Evolutionary conservation across 257 asterid species (phyloP), one percentile per base, ranked within the genome.

Genomic region (Nicotiana tomentosiformis): DNA sequence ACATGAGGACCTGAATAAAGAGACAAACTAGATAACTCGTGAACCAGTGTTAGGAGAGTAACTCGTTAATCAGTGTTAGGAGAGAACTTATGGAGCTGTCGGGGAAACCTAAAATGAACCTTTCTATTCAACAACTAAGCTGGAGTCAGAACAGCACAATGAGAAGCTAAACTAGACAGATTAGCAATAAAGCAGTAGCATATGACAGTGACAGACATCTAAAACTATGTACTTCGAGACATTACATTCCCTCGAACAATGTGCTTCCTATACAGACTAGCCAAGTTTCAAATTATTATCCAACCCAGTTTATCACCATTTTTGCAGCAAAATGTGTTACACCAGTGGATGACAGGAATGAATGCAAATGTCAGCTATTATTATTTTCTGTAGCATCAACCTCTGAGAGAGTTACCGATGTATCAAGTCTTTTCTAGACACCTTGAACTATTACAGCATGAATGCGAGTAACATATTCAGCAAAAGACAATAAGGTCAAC

Each of bases 251-350:
- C 26, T 15, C 9, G 64, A 74, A 53, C 58, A 51, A 74, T 26
- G 64, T 26, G 9, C 43, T 2, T 10, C 29, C 46, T 51, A 26
- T 26, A 29, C 29, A 7, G 51, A 39, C 16, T 0, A 29, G 29
- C 29, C 80, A 29, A 76, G 80, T 76, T 51, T 76, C 80, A 76
- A 76, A 16, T 51, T 29, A 76, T 29, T 76, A 51, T 76, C 30
- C 80, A 51, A 76, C 51, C 80, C 64, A 51, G 65, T 51, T 7
- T 29, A 51, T 51, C 30, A 29, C 23, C 46, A 26, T 76, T 51
- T 43, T 76, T 29, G 64, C 26, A 8, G 16, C n/a, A 76, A 76
- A 29, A 76, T 29, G 10, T 23, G 61, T 56, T 58, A 76, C 43
- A 51, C 43, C 46, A 51, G 23, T 5, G 12, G 62, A 26, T 15